Conservation (phyloP, 2,329 filamentous ascomycete species). For the Biscogniauxia sp. region DNA sequence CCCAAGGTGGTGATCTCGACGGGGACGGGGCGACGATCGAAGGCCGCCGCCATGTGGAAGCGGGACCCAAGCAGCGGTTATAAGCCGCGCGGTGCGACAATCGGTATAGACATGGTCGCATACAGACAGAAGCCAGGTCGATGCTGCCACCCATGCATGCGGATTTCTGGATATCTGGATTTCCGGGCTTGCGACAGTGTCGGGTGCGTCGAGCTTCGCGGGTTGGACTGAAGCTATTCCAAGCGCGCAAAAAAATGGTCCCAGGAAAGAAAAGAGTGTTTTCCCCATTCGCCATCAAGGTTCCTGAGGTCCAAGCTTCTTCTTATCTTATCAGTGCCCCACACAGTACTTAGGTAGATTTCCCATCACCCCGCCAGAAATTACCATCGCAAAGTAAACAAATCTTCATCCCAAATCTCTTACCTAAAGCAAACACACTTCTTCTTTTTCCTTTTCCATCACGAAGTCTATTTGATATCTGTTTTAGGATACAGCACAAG, state of each 20-base stretch:
- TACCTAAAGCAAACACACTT: background rate
- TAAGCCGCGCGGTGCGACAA: constrained; percentile 13
- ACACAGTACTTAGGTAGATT: background rate
- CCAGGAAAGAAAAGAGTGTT: background rate
- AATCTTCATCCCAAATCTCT: constrained; percentile 6
- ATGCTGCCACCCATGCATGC: constrained; percentile 34
- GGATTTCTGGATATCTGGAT: constrained; percentile 18
- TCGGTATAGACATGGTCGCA: constrained; percentile 30
- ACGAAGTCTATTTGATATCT: too few relatives aligned
- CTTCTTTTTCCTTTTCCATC: background rate
- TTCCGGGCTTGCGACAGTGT: constrained; percentile 2
- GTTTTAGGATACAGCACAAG: background rate
- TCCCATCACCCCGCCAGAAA: constrained; percentile 28
- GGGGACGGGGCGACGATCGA: constrained; percentile 1
- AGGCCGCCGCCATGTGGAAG: constrained; percentile 9
- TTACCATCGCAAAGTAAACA: constrained; percentile 27
- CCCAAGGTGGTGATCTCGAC: too few relatives aligned
- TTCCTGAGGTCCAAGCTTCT: too few relatives aligned
- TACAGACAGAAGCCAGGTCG: constrained; percentile 23
- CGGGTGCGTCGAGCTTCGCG: background rate
- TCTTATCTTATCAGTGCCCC: background rate
- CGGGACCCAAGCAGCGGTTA: constrained; percentile 17
- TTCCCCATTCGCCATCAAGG: too few relatives aligned
- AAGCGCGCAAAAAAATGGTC: background rate
- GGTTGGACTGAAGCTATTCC: constrained; percentile 13